Evolutionary conservation across 345 rosid genomes (phyloP), one percentile per base, ranked within the genome.

Genomic region (Trapa bicornis): DNA sequence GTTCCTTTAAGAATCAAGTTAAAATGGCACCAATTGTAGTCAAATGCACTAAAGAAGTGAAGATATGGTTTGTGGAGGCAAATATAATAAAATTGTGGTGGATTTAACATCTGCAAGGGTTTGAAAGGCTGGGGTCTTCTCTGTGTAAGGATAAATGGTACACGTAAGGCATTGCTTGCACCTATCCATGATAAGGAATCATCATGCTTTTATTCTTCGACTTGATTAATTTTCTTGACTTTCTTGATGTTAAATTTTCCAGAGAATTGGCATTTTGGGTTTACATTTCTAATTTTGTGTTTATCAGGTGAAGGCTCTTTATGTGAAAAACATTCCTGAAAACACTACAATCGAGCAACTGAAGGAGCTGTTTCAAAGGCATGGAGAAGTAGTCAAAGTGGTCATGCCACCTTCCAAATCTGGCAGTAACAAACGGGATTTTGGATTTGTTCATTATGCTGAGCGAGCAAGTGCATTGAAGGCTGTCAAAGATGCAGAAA

Each of bases 401-500:
- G 99, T 91, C 72, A 91, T 82, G 79, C 99, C 98, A 42, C 97
- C 96, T 76, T 96, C 97, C 33, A 95, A 89, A 70, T 86, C 93
- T 68, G 98, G 96, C 75, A 84, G 71, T 65, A 73, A 66, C 62
- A 80, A 88, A 73, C 84, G 93, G 54, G 97, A 95, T 81, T 95
- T 95, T 82, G 98, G 99, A 33, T 95, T 89, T 66, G 82, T 95
- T 71, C 99, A 95, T 77, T 95, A 77, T 79, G 96, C 98, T 70
- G 97, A 95, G 81, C 85, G 99, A 84, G 86, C 96, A 58, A 89
- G 92, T 79, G 97, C 97, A 61, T 74, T 95, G 65, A 95, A 85
- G 77, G 99, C 99, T 65, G 88, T 89, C 71, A 87, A 82, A 79
- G 97, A 95, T 56, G 71, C 84, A 0, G 89, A 95, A 82, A 91